phyloP scores from a whole-genome alignment of 495 filamentous ascomycete genomes.

The Penicillium malachiteum region DNA sequence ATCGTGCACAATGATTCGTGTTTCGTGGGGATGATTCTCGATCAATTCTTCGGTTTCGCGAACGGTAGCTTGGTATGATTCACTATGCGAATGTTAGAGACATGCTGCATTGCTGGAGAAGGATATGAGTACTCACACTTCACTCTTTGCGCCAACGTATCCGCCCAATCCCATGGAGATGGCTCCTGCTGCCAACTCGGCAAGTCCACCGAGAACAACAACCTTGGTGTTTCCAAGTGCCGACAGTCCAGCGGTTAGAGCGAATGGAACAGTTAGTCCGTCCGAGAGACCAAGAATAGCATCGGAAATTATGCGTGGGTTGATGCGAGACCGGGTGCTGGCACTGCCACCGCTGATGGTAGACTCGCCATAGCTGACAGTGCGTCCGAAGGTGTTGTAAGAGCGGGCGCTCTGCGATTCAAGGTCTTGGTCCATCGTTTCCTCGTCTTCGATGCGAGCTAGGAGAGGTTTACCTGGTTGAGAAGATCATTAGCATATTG shows the following conservation, averaged over 20 bases:
- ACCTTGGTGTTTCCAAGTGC: conserved; percentile 52
- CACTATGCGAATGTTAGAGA: conserved; percentile 27
- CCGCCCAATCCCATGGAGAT: conserved; percentile 59
- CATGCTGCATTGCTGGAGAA: conserved; percentile 7
- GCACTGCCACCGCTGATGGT: conserved; percentile 20
- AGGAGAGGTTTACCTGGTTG: conserved; percentile 38
- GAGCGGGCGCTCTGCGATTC: conserved; percentile 37
- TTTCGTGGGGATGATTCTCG: conserved; percentile 36
- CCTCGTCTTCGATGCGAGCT: conserved; percentile 27
- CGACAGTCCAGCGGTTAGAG: conserved; percentile 54
- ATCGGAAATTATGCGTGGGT: conserved; percentile 55
- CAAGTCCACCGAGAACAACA: conserved; percentile 54
- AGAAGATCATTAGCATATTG: conserved; percentile 8
- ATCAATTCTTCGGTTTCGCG: conserved; percentile 44
- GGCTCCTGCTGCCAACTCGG: conserved; percentile 55
- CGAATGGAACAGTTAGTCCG: conserved; percentile 58
- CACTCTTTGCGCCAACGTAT: conserved; percentile 66
- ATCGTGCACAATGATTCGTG: conserved; percentile 42
- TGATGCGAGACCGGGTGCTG: conserved; percentile 39
- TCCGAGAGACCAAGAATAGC: conserved; percentile 61
- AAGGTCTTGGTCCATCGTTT: conserved; percentile 35
- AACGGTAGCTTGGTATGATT: conserved; percentile 49
- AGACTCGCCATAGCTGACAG: conserved; percentile 25
- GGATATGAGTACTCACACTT: conserved; percentile 52
- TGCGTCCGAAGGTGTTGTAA: conserved; percentile 42